A percentile compares a stretch with the other conserved stretches of the same genome.
Evolutionary conservation across 78 protist species (phyloP).

Genomic region (Polysphondylium violaceum): DNA sequence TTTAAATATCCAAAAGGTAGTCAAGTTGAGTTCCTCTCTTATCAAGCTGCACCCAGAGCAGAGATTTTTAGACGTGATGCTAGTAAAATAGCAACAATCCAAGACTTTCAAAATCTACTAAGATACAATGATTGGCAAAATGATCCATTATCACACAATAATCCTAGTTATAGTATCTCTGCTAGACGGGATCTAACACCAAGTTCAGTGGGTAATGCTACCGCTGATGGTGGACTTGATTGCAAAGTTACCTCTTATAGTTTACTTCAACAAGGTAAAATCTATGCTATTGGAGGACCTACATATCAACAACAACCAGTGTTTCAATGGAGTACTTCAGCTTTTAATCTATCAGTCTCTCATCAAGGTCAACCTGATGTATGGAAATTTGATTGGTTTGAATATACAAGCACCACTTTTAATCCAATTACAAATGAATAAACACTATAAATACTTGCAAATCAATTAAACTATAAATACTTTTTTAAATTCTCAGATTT

Average conservation of each 20-base stretch:
- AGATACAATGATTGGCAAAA: slow-evolving; percentile 84
- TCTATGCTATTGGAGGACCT: slow-evolving; percentile 57
- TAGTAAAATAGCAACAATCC: slow-evolving; percentile 36
- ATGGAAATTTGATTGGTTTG: slow-evolving; percentile 38
- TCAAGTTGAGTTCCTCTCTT: slow-evolving; percentile 19
- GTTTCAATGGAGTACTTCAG: slow-evolving; percentile 23
- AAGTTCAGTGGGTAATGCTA: not conserved
- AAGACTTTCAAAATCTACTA: slow-evolving; percentile 55
- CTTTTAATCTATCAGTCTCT: not conserved
- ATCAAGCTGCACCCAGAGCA: slow-evolving; percentile 80
- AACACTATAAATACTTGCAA: too few species aligned
- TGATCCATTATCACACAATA: slow-evolving; percentile 83
- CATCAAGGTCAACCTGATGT: slow-evolving; percentile 40
- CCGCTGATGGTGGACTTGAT: slow-evolving; percentile 48
- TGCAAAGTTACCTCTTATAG: slow-evolving; percentile 28
- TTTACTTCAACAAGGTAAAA: not conserved
- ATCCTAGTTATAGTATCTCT: slow-evolving; percentile 68
- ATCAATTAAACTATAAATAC: not conserved
- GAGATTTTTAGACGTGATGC: slow-evolving; percentile 73
- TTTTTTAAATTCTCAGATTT: too few species aligned
- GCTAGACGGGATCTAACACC: slow-evolving; percentile 77
- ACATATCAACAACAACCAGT: slow-evolving; percentile 18
- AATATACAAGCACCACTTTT: not conserved
- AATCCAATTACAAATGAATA: too few species aligned
- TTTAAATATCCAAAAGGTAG: not conserved